These are phyloP conservation scores for Alternaria novae-zelandiae DNA, from an alignment of 2,329 filamentous ascomycete genomes.

Conservation along the genomic window DNA sequence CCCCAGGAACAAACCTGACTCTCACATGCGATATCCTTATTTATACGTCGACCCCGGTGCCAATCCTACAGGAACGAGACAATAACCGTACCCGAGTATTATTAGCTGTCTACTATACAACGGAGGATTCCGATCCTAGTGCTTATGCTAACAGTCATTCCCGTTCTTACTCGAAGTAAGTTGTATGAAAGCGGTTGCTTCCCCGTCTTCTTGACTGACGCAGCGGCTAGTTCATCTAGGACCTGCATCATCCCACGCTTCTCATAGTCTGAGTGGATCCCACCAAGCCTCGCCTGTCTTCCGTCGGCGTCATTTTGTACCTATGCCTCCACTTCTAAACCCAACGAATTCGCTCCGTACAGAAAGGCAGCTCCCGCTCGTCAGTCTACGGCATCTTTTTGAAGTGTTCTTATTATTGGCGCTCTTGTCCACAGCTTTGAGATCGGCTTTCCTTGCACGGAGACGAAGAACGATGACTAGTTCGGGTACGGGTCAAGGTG, in stretches of 20 bases:
- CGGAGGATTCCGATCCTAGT: constrained; percentile 35
- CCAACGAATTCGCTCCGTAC: constrained; percentile 21
- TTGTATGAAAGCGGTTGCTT: constrained; percentile 41
- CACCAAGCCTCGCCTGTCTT: constrained; percentile 19
- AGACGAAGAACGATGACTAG: constrained; percentile 26
- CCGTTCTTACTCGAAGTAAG: constrained; percentile 37
- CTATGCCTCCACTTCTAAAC: constrained; percentile 41
- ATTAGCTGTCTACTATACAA: constrained; percentile 36
- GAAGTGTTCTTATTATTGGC: constrained; percentile 26
- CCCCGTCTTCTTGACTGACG: constrained; percentile 37
- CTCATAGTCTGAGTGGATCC: constrained; percentile 26
- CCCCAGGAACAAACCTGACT: constrained; percentile 21
- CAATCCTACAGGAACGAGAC: constrained; percentile 32
- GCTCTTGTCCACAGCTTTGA: constrained; percentile 24
- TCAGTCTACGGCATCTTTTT: constrained; percentile 10
- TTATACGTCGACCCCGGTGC: constrained; percentile 37
- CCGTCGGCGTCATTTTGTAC: constrained; percentile 20
- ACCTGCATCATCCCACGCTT: constrained; percentile 36
- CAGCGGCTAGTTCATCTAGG: constrained; percentile 28
- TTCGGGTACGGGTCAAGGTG: not conserved
- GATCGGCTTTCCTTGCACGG: constrained; percentile 14
- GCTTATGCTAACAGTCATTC: constrained; percentile 45
- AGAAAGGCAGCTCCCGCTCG: constrained; percentile 12
- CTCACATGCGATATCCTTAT: constrained; percentile 29
- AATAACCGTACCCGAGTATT: constrained; percentile 21